Percentiles rank a stretch among this genome's conserved stretches.
These are phyloP conservation scores for Vitellaria paradoxa DNA, from an alignment of 179 eudicot genomes.

Conservation along the genomic window DNA sequence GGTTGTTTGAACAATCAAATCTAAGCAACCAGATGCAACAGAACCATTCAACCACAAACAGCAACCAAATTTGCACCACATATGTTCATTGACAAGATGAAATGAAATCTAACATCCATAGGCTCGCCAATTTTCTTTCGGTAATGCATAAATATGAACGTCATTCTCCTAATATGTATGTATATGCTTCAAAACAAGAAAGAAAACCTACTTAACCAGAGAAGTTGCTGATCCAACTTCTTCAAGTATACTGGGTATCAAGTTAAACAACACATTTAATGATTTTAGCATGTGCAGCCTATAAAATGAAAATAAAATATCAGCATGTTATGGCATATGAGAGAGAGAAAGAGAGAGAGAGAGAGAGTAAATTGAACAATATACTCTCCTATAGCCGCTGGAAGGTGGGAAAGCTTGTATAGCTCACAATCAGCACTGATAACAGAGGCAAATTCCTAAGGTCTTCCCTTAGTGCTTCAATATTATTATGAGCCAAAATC, in stretches of 20 bases:
- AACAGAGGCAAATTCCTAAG: constrained; percentile 67
- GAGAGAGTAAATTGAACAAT: constrained; percentile 15
- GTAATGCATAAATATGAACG: neutral
- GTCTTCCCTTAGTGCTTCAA: constrained; percentile 76
- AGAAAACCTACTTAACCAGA: constrained; percentile 75
- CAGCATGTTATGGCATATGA: neutral
- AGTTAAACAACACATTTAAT: constrained; percentile 76
- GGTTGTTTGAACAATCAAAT: constrained; percentile 93
- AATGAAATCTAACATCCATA: neutral
- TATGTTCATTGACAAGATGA: neutral
- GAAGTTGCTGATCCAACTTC: constrained; percentile 84
- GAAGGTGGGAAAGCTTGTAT: constrained; percentile 80
- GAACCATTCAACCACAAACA: constrained; percentile 10
- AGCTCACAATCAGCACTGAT: constrained; percentile 79
- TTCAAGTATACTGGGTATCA: constrained; percentile 55
- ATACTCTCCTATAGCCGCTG: constrained; percentile 94
- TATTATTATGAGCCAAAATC: constrained; percentile 89
- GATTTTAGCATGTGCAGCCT: constrained; percentile 79
- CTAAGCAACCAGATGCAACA: constrained; percentile 32
- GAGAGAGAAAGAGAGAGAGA: too few relatives aligned
- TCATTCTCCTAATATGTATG: neutral
- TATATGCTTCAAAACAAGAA: neutral
- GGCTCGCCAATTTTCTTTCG: neutral
- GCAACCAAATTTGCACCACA: neutral
- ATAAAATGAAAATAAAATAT: constrained; percentile 21